Evolutionary conservation across 768 basidiomycete genomes (phyloP), one percentile per base, ranked within the genome.

Genomic region (Favolaschia claudopus): DNA sequence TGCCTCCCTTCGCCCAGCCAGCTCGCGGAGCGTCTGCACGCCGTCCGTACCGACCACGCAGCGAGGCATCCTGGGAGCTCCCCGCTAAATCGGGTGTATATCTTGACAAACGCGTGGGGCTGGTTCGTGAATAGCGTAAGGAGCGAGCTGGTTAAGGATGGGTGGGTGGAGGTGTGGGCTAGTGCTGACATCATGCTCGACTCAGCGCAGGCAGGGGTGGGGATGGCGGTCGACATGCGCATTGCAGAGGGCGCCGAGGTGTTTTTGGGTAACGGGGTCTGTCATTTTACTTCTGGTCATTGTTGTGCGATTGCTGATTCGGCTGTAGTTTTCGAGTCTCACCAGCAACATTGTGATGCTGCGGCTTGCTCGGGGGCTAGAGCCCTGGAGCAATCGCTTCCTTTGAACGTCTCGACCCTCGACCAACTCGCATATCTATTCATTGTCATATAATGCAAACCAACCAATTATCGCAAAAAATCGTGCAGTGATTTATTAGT

Each of bases 51-150:
- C 6, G 76, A 79, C 32, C 68, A 76, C 45, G 62, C 66, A 19
- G 56, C 25, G 31, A 70, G 72, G 27, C 61, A 71, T 27, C 68
- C 67, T 4, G 63, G 57, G 7, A 55, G 29, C 8, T 28, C 50
- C 27, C 58, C 59, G 34, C 57, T 65, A 8, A 29, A 39, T 32
- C 57, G 77, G n/a, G 78, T 84, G 47, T 82, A 79, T 43, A 70
- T 87, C 1, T 69, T 87, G 31, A 82, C 84, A 15, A 86, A 86
- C 53, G 85, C 75, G 12, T 79, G 80, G 78, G 69, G 76, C 3
- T 78, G 74, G 68, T 79, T 75, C 64, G 59, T 85, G 15, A 64
- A 67, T 10, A 74, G 71, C n/a, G 65, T 86, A 22, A 71, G 73
- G 37, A 31, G 20, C 1, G 77, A 75, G 20, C 67, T 85, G 28